phyloP scores from a whole-genome alignment of 2,329 filamentous ascomycete species.

The Cordyceps cateniannulata region DNA sequence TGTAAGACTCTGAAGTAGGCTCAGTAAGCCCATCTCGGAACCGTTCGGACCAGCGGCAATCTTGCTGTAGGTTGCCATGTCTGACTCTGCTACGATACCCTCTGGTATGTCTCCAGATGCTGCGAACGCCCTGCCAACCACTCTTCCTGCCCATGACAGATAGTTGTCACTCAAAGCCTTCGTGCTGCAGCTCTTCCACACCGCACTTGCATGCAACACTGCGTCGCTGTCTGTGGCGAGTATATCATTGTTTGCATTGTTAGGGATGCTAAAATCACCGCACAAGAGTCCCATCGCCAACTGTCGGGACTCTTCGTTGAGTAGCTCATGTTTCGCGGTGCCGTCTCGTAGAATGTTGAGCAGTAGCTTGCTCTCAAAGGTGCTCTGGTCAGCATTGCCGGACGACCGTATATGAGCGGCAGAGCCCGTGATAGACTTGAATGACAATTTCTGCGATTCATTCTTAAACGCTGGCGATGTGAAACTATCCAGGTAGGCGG shows the following conservation, averaged over 20 bases:
- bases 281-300: slow-evolving; percentile 69
- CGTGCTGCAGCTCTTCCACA: slow-evolving; percentile 73
- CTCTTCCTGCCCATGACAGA: slow-evolving; percentile 76
- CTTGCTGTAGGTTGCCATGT: slow-evolving; percentile 43
- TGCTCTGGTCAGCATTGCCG: slow-evolving; percentile 63
- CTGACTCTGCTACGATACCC: slow-evolving; percentile 55
- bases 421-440: slow-evolving; percentile 60
- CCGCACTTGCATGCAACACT: slow-evolving; percentile 51
- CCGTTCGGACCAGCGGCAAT: slow-evolving; percentile 40
- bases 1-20: slow-evolving; percentile 55
- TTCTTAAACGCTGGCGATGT: slow-evolving; percentile 45
- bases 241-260: slow-evolving; percentile 49
- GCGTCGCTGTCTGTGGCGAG: slow-evolving; percentile 62
- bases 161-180: slow-evolving; percentile 60
- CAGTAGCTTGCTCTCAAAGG: slow-evolving; percentile 72
- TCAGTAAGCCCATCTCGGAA: slow-evolving; percentile 59
- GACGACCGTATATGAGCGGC: slow-evolving; percentile 60
- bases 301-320: slow-evolving; percentile 63
- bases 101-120: slow-evolving; percentile 62
- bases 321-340: slow-evolving; percentile 51
- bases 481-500: slow-evolving; percentile 59
- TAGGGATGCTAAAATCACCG: slow-evolving; percentile 59
- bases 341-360: slow-evolving; percentile 75
- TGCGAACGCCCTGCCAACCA: slow-evolving; percentile 77
- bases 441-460: slow-evolving; percentile 46